Base-by-base conservation (phyloP, 2,329 filamentous ascomycete species). In the Laburnicola sp. region DNA sequence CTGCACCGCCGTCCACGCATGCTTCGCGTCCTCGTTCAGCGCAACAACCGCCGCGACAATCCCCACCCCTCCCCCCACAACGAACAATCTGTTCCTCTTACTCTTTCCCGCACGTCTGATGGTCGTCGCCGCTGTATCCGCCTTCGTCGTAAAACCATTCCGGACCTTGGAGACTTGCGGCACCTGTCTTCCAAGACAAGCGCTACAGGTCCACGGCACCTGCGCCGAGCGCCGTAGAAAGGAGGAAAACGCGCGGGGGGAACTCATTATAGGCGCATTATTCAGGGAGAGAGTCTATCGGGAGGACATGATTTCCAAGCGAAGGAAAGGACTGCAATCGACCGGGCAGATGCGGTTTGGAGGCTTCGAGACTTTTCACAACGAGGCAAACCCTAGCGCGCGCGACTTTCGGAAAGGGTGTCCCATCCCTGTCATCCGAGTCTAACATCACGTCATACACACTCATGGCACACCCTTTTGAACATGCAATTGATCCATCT, bases 1-100 rank as follows among this genome's bases (percentile, higher is more conserved):
- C 75, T 91, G 86, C 2, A 83, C 83, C 8, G 89, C 88, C 45
- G 86, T 83, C 68, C 89, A 93, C 30, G 82, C 81, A 76, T 89
- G 86, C 71, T 87, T 88, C 58, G 91, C 85, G 59, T 96, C 86
- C 44, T 86, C 82, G 39, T 76, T 80, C 60, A 83, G 78, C 7
- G 78, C 75, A 42, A 83, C 69, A 4, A 74, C 74, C 11, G 69
- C 75, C 6, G 75, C 73, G 28, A 74, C 73, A 11, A 80, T 43
- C 9, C 48, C 62, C 10, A 65, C 40, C 35, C 61, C 67, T 11
- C 64, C 62, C 6, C 65, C 63, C 22, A 63, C 55, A 27, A 71
- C 42, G n/a, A 64, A n/a, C 35, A 71, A 41, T 44, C 63, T 53
- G 45, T 64, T 55, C 32, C 59, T 57, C 57, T 62, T 73, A 40